Base-by-base conservation (phyloP, 2,329 filamentous ascomycete species). In the Mollisia scopiformis region DNA sequence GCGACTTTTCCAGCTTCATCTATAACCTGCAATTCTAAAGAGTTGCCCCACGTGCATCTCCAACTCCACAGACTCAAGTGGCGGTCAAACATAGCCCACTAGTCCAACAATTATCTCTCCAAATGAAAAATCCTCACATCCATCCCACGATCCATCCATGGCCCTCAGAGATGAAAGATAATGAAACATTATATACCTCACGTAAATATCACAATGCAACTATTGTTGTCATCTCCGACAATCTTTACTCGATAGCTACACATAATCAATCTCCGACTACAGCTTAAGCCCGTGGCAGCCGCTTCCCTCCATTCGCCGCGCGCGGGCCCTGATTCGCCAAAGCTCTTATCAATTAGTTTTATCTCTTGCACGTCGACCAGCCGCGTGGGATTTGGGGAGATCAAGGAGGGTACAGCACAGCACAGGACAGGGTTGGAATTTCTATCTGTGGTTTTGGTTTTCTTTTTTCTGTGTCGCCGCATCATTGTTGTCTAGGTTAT, bases 321-420 rank as follows among this genome's bases (percentile, higher is more conserved):
- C 13, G 21, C 6, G 16, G 25, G 8, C 6, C 6, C 23, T 61
- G 25, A 67, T 64, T 67, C 54, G 65, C 37, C 43, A 31, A 62
- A 65, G 65, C 64, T 67, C 65, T 66, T 66, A 67, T 66, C 65
- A 65, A 66, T 66, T 64, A 63, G 35, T 35, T 37, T 23, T 53
- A 43, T 31, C 57, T 21, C 37, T 49, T 41, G 53, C 54, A 50
- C 54, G 51, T 58, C 8, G 7, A 14, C 4, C 31, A 11, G 7
- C 31, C 31, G 31, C 31, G 31, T 35, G 31, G 31, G 31, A 33
- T 33, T 33, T 6, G 30, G n/a, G n/a, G n/a, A n/a, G n/a, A n/a
- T n/a, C n/a, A n/a, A n/a, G n/a, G n/a, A n/a, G n/a, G n/a, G n/a
- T n/a, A n/a, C n/a, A n/a, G n/a, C n/a, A n/a, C n/a, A n/a, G n/a